Percentiles rank a stretch among this genome's conserved stretches.
phyloP scores from a whole-genome alignment of 2,329 filamentous ascomycete species.

The Penicillium decumbens region DNA sequence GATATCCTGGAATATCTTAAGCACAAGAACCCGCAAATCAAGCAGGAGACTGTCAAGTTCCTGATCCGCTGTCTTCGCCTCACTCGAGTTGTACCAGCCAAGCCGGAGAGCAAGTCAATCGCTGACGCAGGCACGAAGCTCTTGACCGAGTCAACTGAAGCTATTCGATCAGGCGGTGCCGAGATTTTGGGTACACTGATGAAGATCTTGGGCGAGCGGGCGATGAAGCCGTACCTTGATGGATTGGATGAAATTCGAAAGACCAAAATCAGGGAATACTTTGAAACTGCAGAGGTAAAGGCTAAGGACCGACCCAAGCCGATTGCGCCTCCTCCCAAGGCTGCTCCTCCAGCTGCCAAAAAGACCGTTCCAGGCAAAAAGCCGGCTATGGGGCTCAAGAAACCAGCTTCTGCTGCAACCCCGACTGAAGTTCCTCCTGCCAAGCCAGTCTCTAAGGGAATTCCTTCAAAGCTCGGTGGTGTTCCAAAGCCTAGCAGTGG shows the following conservation, averaged over 20 bases:
- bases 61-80: constrained; percentile 81
- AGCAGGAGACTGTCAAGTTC: constrained; percentile 91
- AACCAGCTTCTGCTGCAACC: constrained; percentile 41
- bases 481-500: constrained; percentile 37
- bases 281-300: constrained; percentile 74
- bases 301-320: constrained; percentile 91
- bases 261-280: constrained; percentile 90
- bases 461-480: constrained; percentile 47
- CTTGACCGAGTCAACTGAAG: constrained; percentile 81
- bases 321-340: constrained; percentile 56
- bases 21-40: constrained; percentile 97
- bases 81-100: constrained; percentile 76
- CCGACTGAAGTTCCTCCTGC: constrained; percentile 36
- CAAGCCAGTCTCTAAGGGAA: constrained; percentile 38
- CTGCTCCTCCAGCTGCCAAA: constrained; percentile 54
- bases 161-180: constrained; percentile 78
- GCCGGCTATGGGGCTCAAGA: constrained; percentile 46
- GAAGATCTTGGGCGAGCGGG: constrained; percentile 97
- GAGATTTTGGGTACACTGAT: constrained; percentile 91
- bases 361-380: constrained; percentile 54
- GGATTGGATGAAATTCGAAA: constrained; percentile 94
- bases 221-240: constrained; percentile 88
- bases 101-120: constrained; percentile 76
- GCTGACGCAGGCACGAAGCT: constrained; percentile 88
- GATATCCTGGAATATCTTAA: constrained; percentile 79